Evolutionary conservation across 1,284 basidiomycete genomes (phyloP).

Genomic region (Puccinia triticina): DNA sequence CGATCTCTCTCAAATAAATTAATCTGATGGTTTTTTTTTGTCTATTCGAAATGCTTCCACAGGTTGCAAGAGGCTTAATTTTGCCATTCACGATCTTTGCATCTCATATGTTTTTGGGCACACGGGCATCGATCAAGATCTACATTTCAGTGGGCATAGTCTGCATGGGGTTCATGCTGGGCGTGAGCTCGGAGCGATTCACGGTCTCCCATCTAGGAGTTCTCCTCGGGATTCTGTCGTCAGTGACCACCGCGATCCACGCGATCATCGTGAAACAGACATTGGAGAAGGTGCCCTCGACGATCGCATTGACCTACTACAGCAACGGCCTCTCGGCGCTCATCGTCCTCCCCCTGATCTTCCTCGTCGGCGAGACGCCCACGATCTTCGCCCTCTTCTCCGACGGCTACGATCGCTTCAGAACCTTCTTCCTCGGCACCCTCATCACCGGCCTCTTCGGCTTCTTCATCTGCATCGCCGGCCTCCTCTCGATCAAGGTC

Average conservation of each 20-base stretch:
- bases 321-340: constrained; percentile 73
- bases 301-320: constrained; percentile 80
- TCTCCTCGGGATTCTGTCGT: constrained; percentile 74
- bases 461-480: constrained; percentile 87
- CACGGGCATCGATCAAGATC: constrained; percentile 53
- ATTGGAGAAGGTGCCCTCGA: constrained; percentile 73
- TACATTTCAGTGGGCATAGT: constrained; percentile 72
- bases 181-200: constrained; percentile 64
- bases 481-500: constrained; percentile 82
- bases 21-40: background rate
- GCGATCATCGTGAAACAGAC: constrained; percentile 83
- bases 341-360: constrained; percentile 69
- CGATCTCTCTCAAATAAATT: background rate
- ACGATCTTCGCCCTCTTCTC: constrained; percentile 68
- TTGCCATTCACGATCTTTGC: constrained; percentile 81
- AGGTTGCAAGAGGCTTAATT: constrained; percentile 78
- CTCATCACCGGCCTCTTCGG: constrained; percentile 75
- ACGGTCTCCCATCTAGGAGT: constrained; percentile 65
- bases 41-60: constrained; percentile 68
- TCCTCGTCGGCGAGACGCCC: constrained; percentile 72
- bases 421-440: constrained; percentile 76
- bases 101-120: constrained; percentile 71
- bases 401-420: constrained; percentile 63
- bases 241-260: constrained; percentile 75
- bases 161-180: constrained; percentile 79